A percentile compares a stretch with the other conserved stretches of the same genome.
Evolutionary conservation across 2,329 filamentous ascomycete species (phyloP).

Genomic region (Cladophialophora bantiana): DNA sequence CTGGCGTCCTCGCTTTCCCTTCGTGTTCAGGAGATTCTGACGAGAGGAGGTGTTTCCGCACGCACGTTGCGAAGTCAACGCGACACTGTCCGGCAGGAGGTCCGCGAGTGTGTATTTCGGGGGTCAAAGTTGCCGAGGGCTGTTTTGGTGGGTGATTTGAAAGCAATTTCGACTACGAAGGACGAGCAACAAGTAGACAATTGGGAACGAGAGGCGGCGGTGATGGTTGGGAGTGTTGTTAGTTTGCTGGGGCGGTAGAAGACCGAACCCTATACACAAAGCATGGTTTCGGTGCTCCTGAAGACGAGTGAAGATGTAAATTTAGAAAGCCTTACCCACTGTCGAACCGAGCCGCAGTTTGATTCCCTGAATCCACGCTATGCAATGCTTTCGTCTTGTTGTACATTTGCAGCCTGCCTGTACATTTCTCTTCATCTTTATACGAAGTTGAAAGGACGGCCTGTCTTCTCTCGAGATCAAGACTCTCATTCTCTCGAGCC

Average conservation of each 20-base stretch:
- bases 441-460: background rate
- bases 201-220: constrained; percentile 91
- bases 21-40: constrained; percentile 83
- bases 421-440: constrained; percentile 5
- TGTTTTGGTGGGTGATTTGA: constrained; percentile 49
- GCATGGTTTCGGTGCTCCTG: background rate
- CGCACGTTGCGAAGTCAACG: constrained; percentile 79
- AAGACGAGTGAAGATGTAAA: constrained; percentile 14
- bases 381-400: constrained; percentile 9
- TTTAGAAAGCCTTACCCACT: constrained; percentile 1
- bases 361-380: constrained; percentile 13
- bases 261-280: background rate
- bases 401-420: constrained; percentile 1
- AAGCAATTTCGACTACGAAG: constrained; percentile 50
- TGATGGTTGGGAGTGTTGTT: constrained; percentile 89
- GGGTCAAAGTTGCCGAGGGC: constrained; percentile 73
- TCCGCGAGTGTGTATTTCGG: constrained; percentile 81
- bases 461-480: background rate
- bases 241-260: constrained; percentile 53
- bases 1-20: constrained; percentile 78
- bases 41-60: constrained; percentile 81
- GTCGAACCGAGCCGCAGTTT: background rate
- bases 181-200: constrained; percentile 57
- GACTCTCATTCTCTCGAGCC: background rate
- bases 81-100: constrained; percentile 74